These are phyloP conservation scores for Citrus medica DNA, from an alignment of 345 rosid species.

Conservation along the genomic window DNA sequence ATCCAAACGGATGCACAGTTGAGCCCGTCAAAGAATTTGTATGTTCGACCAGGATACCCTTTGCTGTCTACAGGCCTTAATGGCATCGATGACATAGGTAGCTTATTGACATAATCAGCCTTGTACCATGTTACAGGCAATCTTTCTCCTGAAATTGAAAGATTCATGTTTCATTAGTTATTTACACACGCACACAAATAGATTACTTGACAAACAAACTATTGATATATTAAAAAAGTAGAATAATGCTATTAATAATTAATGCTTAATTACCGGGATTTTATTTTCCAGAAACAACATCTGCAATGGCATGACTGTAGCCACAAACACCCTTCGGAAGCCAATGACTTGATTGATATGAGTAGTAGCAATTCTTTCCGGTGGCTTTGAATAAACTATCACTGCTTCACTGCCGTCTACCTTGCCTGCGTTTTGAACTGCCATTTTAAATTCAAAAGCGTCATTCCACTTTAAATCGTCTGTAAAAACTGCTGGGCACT, in stretches of 20 bases:
- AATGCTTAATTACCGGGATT: conserved; percentile 45
- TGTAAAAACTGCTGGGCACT: conserved; percentile 13
- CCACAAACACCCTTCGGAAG: conserved; percentile 26
- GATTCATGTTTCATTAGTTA: too few species aligned
- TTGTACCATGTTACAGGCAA: conserved; percentile 53
- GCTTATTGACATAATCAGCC: conserved; percentile 24
- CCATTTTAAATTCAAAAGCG: conserved; percentile 4
- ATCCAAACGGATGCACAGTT: conserved; percentile 45
- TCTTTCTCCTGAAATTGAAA: conserved; percentile 39
- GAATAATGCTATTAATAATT: too few species aligned
- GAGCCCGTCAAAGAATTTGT: conserved; percentile 58
- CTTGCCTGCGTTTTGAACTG: conserved; percentile 17
- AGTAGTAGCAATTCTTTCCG: conserved; percentile 8
- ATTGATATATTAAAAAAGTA: too few species aligned
- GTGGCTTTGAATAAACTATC: conserved; percentile 33
- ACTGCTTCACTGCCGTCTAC: conserved; percentile 30
- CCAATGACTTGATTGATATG: conserved; percentile 32
- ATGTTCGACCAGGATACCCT: conserved; percentile 55
- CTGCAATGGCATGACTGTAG: conserved; percentile 69
- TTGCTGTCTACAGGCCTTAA: conserved; percentile 35
- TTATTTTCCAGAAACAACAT: conserved; percentile 53
- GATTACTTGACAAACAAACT: background rate
- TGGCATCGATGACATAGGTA: conserved; percentile 56
- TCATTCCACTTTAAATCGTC: background rate
- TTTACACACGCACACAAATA: too few species aligned